Evolutionary conservation across 176 grass and related monocot genomes (phyloP).

Genomic region (Musa itinerans): DNA sequence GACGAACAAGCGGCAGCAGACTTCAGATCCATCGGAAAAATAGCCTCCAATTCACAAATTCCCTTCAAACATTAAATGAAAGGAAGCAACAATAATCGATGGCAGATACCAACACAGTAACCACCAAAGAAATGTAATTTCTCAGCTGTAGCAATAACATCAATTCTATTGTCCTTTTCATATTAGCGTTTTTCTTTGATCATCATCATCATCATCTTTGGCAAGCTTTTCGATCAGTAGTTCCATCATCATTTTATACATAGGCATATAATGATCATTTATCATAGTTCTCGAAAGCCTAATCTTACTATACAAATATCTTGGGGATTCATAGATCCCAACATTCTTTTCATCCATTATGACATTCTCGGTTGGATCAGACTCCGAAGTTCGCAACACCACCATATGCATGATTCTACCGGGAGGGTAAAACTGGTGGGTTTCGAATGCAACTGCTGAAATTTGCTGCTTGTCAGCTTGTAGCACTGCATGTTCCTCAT

Average conservation of each 20-base stretch:
- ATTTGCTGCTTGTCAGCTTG: constrained; percentile 50
- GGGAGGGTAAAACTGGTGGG: constrained; percentile 85
- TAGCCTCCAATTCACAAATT: too few species aligned
- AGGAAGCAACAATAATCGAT: too few species aligned
- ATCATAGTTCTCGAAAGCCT: constrained; percentile 89
- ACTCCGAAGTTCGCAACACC: constrained; percentile 39
- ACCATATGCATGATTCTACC: constrained; percentile 98
- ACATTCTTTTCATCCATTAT: constrained; percentile 42
- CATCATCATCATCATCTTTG: constrained; percentile 47
- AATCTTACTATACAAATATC: constrained; percentile 85
- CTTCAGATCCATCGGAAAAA: too few species aligned
- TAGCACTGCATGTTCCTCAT: constrained; percentile 34
- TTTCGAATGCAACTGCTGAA: constrained; percentile 42
- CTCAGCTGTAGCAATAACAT: not conserved
- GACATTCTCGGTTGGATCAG: constrained; percentile 29
- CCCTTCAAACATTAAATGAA: too few species aligned
- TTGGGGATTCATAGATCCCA: constrained; percentile 70
- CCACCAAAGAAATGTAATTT: too few species aligned
- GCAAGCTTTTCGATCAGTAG: constrained; percentile 86
- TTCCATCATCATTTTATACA: constrained; percentile 98
- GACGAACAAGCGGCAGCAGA: too few species aligned
- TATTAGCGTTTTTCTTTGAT: not conserved
- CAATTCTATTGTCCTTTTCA: not conserved
- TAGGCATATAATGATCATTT: constrained; percentile 98
- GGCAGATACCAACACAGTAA: too few species aligned